Evolutionary conservation across 768 basidiomycete genomes (phyloP).

Genomic region (Sistotremastrum niveocremeum): DNA sequence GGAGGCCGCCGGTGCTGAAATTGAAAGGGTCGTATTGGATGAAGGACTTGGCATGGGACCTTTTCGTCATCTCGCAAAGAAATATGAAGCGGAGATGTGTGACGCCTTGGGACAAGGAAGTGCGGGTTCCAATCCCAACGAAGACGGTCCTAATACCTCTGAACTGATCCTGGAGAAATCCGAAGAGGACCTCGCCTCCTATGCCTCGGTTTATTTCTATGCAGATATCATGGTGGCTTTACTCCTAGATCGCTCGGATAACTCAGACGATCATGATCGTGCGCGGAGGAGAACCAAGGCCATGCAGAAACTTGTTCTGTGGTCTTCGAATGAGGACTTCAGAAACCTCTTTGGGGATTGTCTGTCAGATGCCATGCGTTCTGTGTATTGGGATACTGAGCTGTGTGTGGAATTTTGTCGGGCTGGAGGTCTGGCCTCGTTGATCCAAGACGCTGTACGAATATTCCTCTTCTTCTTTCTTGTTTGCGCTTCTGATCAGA

Average conservation of each 20-base stretch:
- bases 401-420: constrained; percentile 12
- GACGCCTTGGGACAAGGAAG: constrained; percentile 6
- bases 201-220: constrained; percentile 14
- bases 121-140: constrained; percentile 14
- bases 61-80: constrained; percentile 6
- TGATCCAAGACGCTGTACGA: constrained; percentile 15
- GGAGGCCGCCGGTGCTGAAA: constrained; percentile 8
- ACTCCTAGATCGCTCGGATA: constrained; percentile 7
- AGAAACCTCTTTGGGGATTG: constrained; percentile 13
- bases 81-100: constrained; percentile 3
- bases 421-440: constrained; percentile 14
- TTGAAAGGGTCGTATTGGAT: constrained; percentile 15
- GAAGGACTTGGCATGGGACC: constrained; percentile 16
- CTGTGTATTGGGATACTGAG: constrained; percentile 12
- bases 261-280: constrained; percentile 8
- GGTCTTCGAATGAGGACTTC: constrained; percentile 10
- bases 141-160: constrained; percentile 9
- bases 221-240: constrained; percentile 16
- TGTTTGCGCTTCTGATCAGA: not conserved
- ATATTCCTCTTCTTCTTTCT: not conserved
- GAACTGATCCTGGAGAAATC: constrained; percentile 10
- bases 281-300: constrained; percentile 6
- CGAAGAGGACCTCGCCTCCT: constrained; percentile 11
- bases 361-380: constrained; percentile 16
- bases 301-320: constrained; percentile 11